phyloP scores from a whole-genome alignment of 176 grass and related monocot species.

The Aegilops sharonensis region DNA sequence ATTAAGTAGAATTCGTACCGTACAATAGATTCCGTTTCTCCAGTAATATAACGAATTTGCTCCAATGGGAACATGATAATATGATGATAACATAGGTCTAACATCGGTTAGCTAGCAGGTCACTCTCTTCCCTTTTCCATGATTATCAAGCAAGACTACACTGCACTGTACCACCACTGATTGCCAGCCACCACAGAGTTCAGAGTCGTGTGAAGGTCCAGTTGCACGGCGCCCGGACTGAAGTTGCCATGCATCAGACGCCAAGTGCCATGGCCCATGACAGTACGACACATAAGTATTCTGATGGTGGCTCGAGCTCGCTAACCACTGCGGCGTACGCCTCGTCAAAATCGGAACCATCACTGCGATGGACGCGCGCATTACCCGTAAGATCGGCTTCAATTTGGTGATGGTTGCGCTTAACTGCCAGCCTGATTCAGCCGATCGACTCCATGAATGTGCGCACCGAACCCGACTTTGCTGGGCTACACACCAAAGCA shows the following conservation, averaged over 20 bases:
- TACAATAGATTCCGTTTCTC: background rate
- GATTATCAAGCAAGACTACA: conserved; percentile 2
- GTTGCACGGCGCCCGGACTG: background rate
- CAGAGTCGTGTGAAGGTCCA: background rate
- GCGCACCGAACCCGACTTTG: conserved; percentile 27
- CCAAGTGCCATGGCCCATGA: background rate
- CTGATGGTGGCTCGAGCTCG: background rate
- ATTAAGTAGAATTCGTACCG: background rate
- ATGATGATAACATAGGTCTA: background rate
- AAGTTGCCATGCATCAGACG: background rate
- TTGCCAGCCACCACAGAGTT: background rate
- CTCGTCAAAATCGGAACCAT: conserved; percentile 18
- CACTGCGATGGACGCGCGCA: background rate
- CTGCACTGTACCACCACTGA: background rate
- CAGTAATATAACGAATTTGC: background rate
- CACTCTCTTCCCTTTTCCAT: conserved; percentile 7
- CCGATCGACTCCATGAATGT: conserved; percentile 21
- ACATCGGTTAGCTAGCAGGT: background rate
- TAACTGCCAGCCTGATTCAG: conserved; percentile 36
- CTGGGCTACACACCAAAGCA: conserved; percentile 13
- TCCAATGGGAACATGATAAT: background rate
- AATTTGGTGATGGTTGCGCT: conserved; percentile 33
- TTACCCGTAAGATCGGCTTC: conserved; percentile 4
- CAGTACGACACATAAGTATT: background rate
- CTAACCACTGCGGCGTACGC: background rate